A percentile compares a stretch with the other conserved stretches of the same genome.
phyloP scores from a whole-genome alignment of 2,329 filamentous ascomycete genomes.

The Colletotrichum sojae region DNA sequence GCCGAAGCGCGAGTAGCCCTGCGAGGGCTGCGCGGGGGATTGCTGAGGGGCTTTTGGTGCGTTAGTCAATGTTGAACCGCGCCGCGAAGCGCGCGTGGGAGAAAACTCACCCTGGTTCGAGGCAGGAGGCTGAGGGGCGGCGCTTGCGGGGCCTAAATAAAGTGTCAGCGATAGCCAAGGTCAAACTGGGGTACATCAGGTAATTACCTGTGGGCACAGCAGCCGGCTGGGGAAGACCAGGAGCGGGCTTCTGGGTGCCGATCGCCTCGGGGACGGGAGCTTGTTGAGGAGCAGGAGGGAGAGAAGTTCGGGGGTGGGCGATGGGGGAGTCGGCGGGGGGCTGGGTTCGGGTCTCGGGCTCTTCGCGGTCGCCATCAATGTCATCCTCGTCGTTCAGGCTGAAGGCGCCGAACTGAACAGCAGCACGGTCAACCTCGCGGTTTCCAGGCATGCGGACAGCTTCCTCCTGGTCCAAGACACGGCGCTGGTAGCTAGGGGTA shows the following conservation, averaged over 20 bases:
- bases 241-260: conserved; percentile 67
- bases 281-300: conserved; percentile 79
- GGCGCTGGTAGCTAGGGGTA: conserved; percentile 85
- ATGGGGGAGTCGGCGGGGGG: conserved; percentile 94
- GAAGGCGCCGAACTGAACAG: conserved; percentile 97
- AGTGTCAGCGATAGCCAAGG: conserved; percentile 12
- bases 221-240: conserved; percentile 55
- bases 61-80: conserved; percentile 29
- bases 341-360: conserved; percentile 93
- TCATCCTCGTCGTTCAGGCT: conserved; percentile 89
- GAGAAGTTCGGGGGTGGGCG: conserved; percentile 85
- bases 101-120: conserved; percentile 51
- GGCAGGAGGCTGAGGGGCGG: conserved; percentile 45
- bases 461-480: conserved; percentile 94
- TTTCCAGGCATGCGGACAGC: conserved; percentile 98
- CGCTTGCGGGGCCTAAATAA: conserved; percentile 45
- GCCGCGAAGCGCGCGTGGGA: conserved; percentile 52
- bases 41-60: conserved; percentile 57
- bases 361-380: conserved; percentile 94
- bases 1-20: conserved; percentile 79
- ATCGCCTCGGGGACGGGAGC: conserved; percentile 69
- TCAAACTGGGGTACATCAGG: conserved; percentile 41
- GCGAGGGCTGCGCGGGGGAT: conserved; percentile 69
- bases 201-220: conserved; percentile 52
- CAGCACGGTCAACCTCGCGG: conserved; percentile 91